Conservation (phyloP, 2,329 filamentous ascomycete genomes). For the Coniochaeta prunicola region DNA sequence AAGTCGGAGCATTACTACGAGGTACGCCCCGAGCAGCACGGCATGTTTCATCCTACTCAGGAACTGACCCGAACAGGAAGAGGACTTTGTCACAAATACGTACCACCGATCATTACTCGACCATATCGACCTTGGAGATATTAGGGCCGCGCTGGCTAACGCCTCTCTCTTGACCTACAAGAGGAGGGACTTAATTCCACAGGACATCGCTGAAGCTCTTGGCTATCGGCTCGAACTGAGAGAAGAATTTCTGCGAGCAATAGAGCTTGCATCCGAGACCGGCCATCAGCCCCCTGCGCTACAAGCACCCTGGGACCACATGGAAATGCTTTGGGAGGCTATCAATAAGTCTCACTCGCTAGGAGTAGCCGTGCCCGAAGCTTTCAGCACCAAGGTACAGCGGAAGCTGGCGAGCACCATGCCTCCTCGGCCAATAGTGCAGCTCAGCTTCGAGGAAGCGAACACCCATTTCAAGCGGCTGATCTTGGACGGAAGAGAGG, state of each 20-base stretch:
- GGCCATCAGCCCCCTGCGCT: slow-evolving; percentile 37
- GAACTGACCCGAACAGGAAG: slow-evolving; percentile 52
- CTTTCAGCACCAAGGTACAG: slow-evolving; percentile 87
- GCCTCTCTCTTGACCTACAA: slow-evolving; percentile 51
- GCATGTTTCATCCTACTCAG: neutral
- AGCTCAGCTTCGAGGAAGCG: slow-evolving; percentile 66
- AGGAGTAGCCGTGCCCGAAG: slow-evolving; percentile 60
- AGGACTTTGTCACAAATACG: slow-evolving; percentile 91
- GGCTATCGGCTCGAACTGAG: slow-evolving; percentile 60
- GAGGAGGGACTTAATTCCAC: slow-evolving; percentile 59
- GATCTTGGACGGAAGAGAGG: slow-evolving; percentile 64
- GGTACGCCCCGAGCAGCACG: slow-evolving; percentile 34
- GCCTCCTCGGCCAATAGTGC: slow-evolving; percentile 82
- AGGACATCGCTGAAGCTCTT: slow-evolving; percentile 48
- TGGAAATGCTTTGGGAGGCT: slow-evolving; percentile 40
- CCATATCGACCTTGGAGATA: slow-evolving; percentile 47
- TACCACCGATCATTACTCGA: slow-evolving; percentile 75
- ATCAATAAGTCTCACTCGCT: slow-evolving; percentile 55
- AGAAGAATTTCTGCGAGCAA: slow-evolving; percentile 50
- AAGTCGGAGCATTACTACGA: slow-evolving; percentile 86
- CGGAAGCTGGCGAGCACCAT: slow-evolving; percentile 89
- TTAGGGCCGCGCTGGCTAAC: slow-evolving; percentile 46
- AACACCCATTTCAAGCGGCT: slow-evolving; percentile 62
- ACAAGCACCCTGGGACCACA: slow-evolving; percentile 44
- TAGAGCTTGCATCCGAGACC: slow-evolving; percentile 38